Percentiles rank a stretch among this genome's conserved stretches.
Conservation (phyloP, 2,329 filamentous ascomycete genomes). For the Periconia sp. region DNA sequence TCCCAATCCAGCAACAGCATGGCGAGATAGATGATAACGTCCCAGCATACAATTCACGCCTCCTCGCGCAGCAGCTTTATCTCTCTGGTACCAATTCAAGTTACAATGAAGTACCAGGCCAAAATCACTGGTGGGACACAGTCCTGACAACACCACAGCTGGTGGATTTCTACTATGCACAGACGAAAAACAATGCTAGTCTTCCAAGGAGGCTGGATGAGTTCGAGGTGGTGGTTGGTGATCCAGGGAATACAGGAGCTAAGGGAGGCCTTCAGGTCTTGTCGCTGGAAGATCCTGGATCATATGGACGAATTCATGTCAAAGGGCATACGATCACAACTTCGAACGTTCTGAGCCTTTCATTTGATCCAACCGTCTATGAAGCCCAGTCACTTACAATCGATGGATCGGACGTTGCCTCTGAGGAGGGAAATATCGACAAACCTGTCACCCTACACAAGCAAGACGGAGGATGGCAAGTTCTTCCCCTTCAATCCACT, state of each 20-base stretch:
- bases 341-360: constrained; percentile 34
- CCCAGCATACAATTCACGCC: constrained; percentile 58
- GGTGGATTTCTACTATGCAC: constrained; percentile 51
- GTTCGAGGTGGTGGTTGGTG: constrained; percentile 55
- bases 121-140: constrained; percentile 58
- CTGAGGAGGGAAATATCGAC: constrained; percentile 1
- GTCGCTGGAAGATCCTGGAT: constrained; percentile 53
- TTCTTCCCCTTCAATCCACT: neutral
- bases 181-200: constrained; percentile 16
- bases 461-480: constrained; percentile 11
- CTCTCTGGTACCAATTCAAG: constrained; percentile 46
- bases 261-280: constrained; percentile 55
- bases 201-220: constrained; percentile 26
- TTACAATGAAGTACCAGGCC: constrained; percentile 54
- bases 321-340: constrained; percentile 31
- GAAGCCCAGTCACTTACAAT: constrained; percentile 13
- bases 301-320: constrained; percentile 53
- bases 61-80: constrained; percentile 54
- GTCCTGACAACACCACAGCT: constrained; percentile 57
- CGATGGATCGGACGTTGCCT: constrained; percentile 23
- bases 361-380: constrained; percentile 26
- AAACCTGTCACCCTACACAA: neutral
- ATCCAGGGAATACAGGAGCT: constrained; percentile 55
- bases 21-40: constrained; percentile 61
- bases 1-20: constrained; percentile 60